Base-by-base conservation (phyloP, 2,329 filamentous ascomycete genomes). In the Phaeophleospora eucalypticola region DNA sequence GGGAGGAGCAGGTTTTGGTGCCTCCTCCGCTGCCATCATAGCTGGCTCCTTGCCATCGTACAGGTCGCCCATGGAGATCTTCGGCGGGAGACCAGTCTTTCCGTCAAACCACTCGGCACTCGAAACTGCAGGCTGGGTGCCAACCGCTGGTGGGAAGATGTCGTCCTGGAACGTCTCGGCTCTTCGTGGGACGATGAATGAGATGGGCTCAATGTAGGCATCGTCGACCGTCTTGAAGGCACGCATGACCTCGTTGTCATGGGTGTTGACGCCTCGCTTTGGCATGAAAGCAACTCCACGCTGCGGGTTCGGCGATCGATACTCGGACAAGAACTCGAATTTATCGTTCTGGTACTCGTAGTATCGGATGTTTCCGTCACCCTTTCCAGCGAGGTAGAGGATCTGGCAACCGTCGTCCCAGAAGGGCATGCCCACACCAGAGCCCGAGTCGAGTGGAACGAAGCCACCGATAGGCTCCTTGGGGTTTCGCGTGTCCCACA, bases 291-390 rank as follows among this genome's bases (percentile, higher is more conserved):
- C 93, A 60, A 98, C 79, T 60, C 93, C 93, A 65, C 93, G 83
- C 73, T 98, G 93, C 24, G 93, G 91, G 56, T 98, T 93, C 33
- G 78, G 75, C n/a, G 93, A 97, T 72, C 96, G 95, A 79, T 97
- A 93, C 68, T 97, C 91, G 54, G 89, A 94, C 45, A 98, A 75
- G 70, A 87, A 95, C 71, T 98, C 91, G 66, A 98, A 96, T 71
- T 96, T 96, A 77, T 97, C 91, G 71, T 97, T 95, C 66, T 94
- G 87, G 65, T 94, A 95, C 71, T 98, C 93, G 68, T 87, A 98
- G 78, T 98, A 98, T 55, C 93, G 90, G 65, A 98, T 98, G 71
- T 98, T 98, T 64, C 93, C 93, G 66, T 98, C 93, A 70, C 91
- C 93, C 76, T 97, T 97, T 66, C 93, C 93, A 62, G 93, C 93